phyloP scores from a whole-genome alignment of 768 basidiomycete species.

The Rossbeevera mucosa region DNA sequence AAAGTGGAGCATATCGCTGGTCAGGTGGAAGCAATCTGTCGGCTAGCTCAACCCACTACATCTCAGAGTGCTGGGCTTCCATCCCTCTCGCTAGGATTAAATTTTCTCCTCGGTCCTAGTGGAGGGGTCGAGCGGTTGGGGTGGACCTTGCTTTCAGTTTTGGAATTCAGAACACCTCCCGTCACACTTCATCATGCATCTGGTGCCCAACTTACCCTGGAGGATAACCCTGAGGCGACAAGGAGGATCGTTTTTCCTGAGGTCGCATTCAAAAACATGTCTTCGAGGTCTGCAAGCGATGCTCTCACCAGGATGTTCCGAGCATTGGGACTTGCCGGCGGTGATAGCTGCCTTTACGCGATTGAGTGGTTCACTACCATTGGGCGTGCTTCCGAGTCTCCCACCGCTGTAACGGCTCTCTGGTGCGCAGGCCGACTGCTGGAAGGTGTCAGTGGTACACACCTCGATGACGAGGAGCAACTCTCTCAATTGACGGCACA shows the following conservation, averaged over 20 bases:
- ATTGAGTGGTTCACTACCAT: conserved; percentile 78
- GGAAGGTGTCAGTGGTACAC: conserved; percentile 60
- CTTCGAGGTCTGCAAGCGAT: conserved; percentile 46
- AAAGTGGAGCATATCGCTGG: conserved; percentile 66
- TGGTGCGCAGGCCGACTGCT: conserved; percentile 81
- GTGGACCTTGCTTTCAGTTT: conserved; percentile 75
- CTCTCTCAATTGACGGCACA: conserved; percentile 2
- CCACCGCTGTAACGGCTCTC: conserved; percentile 60
- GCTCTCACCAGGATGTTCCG: conserved; percentile 70
- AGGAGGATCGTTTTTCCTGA: conserved; percentile 51
- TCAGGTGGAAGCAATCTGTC: conserved; percentile 68
- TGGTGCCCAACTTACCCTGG: conserved; percentile 53
- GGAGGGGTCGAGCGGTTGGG: conserved; percentile 93
- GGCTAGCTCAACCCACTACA: conserved; percentile 30
- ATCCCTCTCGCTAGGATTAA: conserved; percentile 50
- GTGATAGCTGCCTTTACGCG: conserved; percentile 65
- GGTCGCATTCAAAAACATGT: conserved; percentile 50
- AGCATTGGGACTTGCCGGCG: conserved; percentile 62
- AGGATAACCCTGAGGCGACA: conserved; percentile 38
- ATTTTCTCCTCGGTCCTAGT: conserved; percentile 67
- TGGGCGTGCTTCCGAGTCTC: conserved; percentile 40
- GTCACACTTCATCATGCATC: conserved; percentile 45
- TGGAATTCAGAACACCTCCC: conserved; percentile 64
- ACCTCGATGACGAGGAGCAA: conserved; percentile 32
- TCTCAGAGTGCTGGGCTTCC: conserved; percentile 27